Evolutionary conservation across 352 stramenopile genomes (phyloP), one percentile per base, ranked within the genome.

Genomic region (Phytophthora megakarya): DNA sequence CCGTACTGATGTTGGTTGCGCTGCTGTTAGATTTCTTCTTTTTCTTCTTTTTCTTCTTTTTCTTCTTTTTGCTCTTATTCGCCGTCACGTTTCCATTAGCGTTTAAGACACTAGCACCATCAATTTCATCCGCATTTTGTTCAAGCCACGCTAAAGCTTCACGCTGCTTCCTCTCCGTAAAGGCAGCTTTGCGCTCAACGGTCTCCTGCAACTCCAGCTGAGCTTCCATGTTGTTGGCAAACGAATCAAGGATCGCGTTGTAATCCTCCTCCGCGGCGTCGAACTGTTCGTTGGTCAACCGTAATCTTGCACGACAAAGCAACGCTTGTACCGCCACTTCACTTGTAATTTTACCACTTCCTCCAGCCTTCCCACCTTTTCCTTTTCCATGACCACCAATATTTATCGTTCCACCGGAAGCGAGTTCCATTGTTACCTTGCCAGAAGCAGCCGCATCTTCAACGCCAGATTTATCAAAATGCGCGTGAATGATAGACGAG

Each of bases 161-260:
- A 9, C 67, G 61, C 16, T 83, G 73, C 43, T 75, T 74, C 35
- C 73, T 57, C 38, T 82, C 64, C 54, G 84, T 66, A 19, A 72
- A 79, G 5, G 58, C 58, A 16, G 33, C 43, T 13, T 84, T 78
- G 47, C 79, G 77, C 26, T 80, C 73, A 2, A 61, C 25, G 6
- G 78, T 82, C 11, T 84, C 80, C 32, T 89, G 83, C 28, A 86
- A 62, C 26, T 94, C 86, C 30, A 92, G 63, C 67, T 94, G 86
- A 8, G 86, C 83, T n/a, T 94, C 86, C 71, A 94, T 67, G 32
- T 92, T 70, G 50, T 88, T 89, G n/a, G 81, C 69, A 39, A 76
- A 77, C 9, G 80, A 84, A 10, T 75, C 63, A 3, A 92, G 37
- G 26, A 94, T 89, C 11, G 69, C 69, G 19, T 76, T 35, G 45